Conservation (phyloP, 169 alveolate species). For the Plasmodium vinckei region DNA sequence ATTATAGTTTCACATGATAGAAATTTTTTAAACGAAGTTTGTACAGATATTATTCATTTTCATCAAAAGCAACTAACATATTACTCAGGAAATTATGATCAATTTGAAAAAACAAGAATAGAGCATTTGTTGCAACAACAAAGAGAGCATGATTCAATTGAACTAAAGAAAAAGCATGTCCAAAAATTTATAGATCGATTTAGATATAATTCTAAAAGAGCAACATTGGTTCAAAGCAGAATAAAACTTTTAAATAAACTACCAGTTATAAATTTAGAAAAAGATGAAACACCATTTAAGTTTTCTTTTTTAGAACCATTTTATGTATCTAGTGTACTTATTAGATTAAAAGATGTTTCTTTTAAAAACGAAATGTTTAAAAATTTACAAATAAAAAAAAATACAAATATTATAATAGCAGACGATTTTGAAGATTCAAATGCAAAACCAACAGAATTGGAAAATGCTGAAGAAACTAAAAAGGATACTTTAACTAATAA, state of each 20-base stretch:
- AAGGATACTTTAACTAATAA: slow-evolving; percentile 2
- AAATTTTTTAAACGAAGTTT: slow-evolving; percentile 95
- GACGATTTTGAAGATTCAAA: slow-evolving; percentile 30
- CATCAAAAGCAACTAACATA: slow-evolving; percentile 87
- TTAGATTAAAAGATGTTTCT: slow-evolving; percentile 82
- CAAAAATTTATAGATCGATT: slow-evolving; percentile 96
- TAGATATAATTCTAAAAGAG: slow-evolving; percentile 95
- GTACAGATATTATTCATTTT: slow-evolving; percentile 96
- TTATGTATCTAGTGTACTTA: slow-evolving; percentile 90
- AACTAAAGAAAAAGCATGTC: slow-evolving; percentile 92
- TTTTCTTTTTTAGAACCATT: slow-evolving; percentile 93
- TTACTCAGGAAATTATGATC: slow-evolving; percentile 96
- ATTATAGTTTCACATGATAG: slow-evolving; percentile 97
- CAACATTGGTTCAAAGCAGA: slow-evolving; percentile 95
- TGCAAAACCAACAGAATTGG: slow-evolving; percentile 13
- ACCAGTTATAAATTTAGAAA: slow-evolving; percentile 95
- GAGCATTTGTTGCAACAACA: slow-evolving; percentile 90
- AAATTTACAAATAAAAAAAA: slow-evolving; percentile 57
- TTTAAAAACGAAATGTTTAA: slow-evolving; percentile 76
- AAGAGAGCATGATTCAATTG: slow-evolving; percentile 91
- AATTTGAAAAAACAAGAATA: slow-evolving; percentile 93
- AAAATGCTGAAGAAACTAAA: not conserved
- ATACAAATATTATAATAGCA: slow-evolving; percentile 52
- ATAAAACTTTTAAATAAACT: slow-evolving; percentile 94
- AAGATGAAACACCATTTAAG: slow-evolving; percentile 95